Percentiles rank a stretch among this genome's conserved stretches.
phyloP scores from a whole-genome alignment of 2,329 filamentous ascomycete genomes.

The Ceratocystis destructans region DNA sequence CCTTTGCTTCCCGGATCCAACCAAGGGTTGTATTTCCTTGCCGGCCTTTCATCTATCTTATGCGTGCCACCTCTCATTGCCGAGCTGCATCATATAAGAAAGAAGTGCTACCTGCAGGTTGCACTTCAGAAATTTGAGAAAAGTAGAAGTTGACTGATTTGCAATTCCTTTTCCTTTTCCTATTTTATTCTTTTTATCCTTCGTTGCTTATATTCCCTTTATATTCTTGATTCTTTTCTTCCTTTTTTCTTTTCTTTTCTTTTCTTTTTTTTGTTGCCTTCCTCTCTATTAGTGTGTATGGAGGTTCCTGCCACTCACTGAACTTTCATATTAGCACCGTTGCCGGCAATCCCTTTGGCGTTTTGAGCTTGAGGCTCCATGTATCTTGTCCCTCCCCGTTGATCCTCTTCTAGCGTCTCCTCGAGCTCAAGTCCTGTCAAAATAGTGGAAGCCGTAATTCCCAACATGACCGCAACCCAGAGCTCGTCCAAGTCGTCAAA shows the following conservation, averaged over 20 bases:
- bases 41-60: constrained; percentile 1
- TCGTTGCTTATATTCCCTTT: background rate
- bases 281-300: background rate
- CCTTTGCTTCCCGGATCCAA: constrained; percentile 1
- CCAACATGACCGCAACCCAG: background rate
- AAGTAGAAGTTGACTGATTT: background rate
- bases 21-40: background rate
- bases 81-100: constrained; percentile 7
- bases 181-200: background rate
- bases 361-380: constrained; percentile 6
- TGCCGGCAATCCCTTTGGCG: background rate
- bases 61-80: constrained; percentile 1
- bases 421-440: background rate
- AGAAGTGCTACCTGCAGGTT: background rate
- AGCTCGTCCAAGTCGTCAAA: background rate
- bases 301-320: background rate
- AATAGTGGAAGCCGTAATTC: background rate
- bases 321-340: background rate
- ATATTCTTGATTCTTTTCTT: background rate
- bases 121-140: background rate
- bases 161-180: background rate
- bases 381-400: background rate
- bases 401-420: background rate
- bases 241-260: background rate
- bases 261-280: background rate